Conservation (phyloP, 352 stramenopile species). For the Phytophthora rubi region DNA sequence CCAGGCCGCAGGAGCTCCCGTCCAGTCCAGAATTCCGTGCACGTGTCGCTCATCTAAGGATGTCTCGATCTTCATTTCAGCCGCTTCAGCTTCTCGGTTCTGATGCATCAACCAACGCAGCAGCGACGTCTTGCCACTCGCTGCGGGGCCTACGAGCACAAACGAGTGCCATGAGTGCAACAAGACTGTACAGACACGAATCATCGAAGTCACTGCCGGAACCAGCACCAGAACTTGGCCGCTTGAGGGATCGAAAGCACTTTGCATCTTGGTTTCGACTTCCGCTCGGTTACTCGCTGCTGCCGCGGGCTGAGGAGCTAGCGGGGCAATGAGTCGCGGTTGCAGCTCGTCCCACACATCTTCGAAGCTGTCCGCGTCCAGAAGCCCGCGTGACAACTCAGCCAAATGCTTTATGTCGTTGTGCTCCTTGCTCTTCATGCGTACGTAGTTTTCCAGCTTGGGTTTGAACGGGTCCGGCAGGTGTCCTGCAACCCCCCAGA, state of each 20-base stretch:
- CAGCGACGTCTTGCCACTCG: slow-evolving; percentile 59
- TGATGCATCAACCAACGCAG: slow-evolving; percentile 44
- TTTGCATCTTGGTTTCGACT: slow-evolving; percentile 13
- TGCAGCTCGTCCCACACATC: slow-evolving; percentile 48
- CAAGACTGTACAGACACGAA: slow-evolving; percentile 48
- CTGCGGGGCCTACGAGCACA: slow-evolving; percentile 49
- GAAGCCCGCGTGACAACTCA: slow-evolving; percentile 38
- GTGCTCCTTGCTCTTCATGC: slow-evolving; percentile 44
- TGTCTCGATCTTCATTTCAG: slow-evolving; percentile 53
- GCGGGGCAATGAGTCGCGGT: slow-evolving; percentile 1
- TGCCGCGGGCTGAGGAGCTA: slow-evolving; percentile 1
- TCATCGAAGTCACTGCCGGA: slow-evolving; percentile 23
- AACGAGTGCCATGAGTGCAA: slow-evolving; percentile 53
- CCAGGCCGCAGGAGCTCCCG: slow-evolving; percentile 47
- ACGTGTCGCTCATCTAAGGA: slow-evolving; percentile 51
- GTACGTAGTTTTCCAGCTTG: slow-evolving; percentile 60
- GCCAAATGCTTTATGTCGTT: slow-evolving; percentile 42
- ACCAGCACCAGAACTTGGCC: slow-evolving; percentile 50
- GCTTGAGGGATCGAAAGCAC: slow-evolving; percentile 34
- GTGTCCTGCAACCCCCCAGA: slow-evolving; percentile 63
- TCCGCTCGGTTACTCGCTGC: not conserved
- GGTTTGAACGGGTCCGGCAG: slow-evolving; percentile 40
- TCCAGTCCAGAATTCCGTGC: slow-evolving; percentile 57
- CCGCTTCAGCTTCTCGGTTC: slow-evolving; percentile 46
- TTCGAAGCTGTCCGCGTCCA: slow-evolving; percentile 47